Conservation (phyloP, 176 grass and related monocot genomes). For the Saccharum officinarum region DNA sequence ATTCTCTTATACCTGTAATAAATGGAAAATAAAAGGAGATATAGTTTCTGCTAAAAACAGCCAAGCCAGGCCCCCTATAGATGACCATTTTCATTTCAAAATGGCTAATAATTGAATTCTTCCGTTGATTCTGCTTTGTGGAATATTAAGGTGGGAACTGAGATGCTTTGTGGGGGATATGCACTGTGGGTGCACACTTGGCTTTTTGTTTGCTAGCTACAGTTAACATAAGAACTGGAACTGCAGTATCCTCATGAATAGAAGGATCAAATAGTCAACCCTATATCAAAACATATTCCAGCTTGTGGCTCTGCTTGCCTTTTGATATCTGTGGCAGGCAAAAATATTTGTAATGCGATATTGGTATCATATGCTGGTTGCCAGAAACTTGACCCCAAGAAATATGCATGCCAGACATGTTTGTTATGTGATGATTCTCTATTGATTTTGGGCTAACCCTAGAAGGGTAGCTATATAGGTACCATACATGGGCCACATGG, state of each 20-base stretch:
- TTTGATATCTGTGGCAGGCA: neutral
- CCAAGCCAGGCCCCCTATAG: neutral
- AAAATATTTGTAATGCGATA: neutral
- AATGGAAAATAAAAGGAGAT: neutral
- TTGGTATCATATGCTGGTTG: slow-evolving; percentile 2
- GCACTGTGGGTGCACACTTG: neutral
- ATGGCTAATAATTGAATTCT: slow-evolving; percentile 18
- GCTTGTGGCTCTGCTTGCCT: slow-evolving; percentile 19
- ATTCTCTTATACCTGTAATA: neutral
- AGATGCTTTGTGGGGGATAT: neutral
- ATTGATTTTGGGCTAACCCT: no score
- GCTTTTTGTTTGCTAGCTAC: neutral
- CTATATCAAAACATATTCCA: neutral
- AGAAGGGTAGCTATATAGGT: no score
- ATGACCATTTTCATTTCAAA: neutral
- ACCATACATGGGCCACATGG: no score
- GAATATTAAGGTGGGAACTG: slow-evolving; percentile 19
- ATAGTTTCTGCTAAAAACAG: slow-evolving; percentile 18
- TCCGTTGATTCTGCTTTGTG: slow-evolving; percentile 15
- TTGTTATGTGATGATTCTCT: no score
- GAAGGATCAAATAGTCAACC: neutral
- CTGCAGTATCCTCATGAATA: neutral
- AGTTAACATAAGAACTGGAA: slow-evolving; percentile 29
- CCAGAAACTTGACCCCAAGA: neutral
- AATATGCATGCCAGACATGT: slow-evolving; percentile 2